Percentiles rank a stretch among this genome's conserved stretches.
phyloP scores from a whole-genome alignment of 2,329 filamentous ascomycete species.

The Epichloe coenophiala region DNA sequence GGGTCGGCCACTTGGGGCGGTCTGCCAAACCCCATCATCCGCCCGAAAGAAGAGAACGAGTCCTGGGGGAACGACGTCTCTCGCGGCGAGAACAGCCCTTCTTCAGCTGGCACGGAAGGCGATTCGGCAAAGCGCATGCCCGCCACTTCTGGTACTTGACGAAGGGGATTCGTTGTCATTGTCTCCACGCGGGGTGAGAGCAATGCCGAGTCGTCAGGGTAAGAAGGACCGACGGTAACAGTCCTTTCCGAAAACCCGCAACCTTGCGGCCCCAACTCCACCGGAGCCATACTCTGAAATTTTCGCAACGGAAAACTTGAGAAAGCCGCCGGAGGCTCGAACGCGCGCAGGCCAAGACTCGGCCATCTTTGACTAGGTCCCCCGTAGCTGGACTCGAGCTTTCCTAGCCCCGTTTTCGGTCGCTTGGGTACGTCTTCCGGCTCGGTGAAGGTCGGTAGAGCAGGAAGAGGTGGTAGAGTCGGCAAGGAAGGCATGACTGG shows the following conservation, averaged over 20 bases:
- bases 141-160: conserved; percentile 28
- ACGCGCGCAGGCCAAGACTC: conserved; percentile 21
- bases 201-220: conserved; percentile 37
- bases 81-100: conserved; percentile 40
- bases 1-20: conserved; percentile 47
- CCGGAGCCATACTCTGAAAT: conserved; percentile 1
- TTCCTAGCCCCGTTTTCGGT: conserved; percentile 21
- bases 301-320: conserved; percentile 4
- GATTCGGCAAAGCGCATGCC: conserved; percentile 40
- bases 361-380: conserved; percentile 12
- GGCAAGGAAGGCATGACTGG: not conserved
- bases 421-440: conserved; percentile 13
- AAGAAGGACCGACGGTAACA: conserved; percentile 20
- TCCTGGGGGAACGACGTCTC: conserved; percentile 37
- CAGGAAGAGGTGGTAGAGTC: not conserved
- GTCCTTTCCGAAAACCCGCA: conserved; percentile 19
- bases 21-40: conserved; percentile 30
- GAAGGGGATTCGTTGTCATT: conserved; percentile 57
- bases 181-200: conserved; percentile 60
- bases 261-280: conserved; percentile 8
- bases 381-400: conserved; percentile 6
- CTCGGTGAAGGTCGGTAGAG: conserved; percentile 4
- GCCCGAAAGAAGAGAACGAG: conserved; percentile 37
- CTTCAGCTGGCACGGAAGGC: conserved; percentile 37
- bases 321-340: conserved; percentile 10